These are phyloP conservation scores for Saccharomycopsis babjevae DNA, from an alignment of 805 yeast genomes.

Conservation along the genomic window DNA sequence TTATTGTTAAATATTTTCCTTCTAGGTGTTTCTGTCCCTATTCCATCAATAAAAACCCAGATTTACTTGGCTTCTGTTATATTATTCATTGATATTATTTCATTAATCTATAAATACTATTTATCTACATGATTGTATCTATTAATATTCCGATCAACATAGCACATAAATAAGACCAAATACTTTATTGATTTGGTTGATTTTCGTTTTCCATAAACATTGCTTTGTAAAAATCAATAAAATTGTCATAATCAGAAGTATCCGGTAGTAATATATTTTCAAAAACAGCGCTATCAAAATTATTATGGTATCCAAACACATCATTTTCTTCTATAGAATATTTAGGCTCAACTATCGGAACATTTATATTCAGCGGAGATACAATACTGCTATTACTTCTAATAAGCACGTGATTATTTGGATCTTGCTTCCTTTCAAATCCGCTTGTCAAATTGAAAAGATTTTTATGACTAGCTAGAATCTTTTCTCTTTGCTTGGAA, in stretches of 20 bases:
- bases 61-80: neutral
- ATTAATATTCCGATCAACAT: neutral
- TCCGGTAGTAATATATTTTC: slow-evolving; percentile 10
- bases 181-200: neutral
- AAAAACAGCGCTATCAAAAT: slow-evolving; percentile 3
- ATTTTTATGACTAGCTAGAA: neutral
- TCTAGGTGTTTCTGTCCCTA: neutral
- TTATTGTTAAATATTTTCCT: neutral
- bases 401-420: neutral
- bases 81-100: neutral
- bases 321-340: neutral
- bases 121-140: neutral
- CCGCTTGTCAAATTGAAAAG: slow-evolving; percentile 2
- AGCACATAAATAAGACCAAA: neutral
- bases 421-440: neutral
- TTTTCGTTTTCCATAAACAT: slow-evolving; percentile 1
- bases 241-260: slow-evolving; percentile 6
- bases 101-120: neutral
- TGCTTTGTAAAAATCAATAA: slow-evolving; percentile 9
- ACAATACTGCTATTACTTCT: neutral
- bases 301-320: neutral
- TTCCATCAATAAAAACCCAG: neutral
- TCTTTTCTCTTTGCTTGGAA: neutral
- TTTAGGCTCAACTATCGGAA: slow-evolving; percentile 1
- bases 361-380: neutral